Percentiles rank a stretch among this genome's conserved stretches.
phyloP scores from a whole-genome alignment of 371 early-diverging fungal genomes.

The Zopfochytrium polystomum region DNA sequence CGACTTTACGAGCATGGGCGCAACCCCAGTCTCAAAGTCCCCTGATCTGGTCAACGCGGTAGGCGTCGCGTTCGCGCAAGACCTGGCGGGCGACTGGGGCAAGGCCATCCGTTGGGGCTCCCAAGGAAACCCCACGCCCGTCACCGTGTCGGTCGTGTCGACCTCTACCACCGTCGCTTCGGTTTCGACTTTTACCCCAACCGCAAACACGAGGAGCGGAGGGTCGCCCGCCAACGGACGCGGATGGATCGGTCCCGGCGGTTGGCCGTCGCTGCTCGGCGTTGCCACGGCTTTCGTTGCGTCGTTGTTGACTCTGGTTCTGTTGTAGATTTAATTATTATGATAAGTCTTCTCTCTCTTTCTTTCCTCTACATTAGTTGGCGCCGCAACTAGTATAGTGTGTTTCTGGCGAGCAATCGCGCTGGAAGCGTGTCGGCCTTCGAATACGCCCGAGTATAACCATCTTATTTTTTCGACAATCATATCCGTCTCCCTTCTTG shows the following conservation, averaged over 20 bases:
- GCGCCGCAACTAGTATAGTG: neutral
- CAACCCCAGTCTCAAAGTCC: slow-evolving; percentile 7
- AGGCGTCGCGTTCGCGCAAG: slow-evolving; percentile 4
- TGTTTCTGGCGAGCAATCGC: no score
- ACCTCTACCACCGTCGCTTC: neutral
- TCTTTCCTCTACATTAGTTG: neutral
- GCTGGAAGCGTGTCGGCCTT: no score
- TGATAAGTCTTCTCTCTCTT: neutral
- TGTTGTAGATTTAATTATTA: neutral
- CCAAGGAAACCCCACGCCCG: neutral
- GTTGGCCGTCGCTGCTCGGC: no score
- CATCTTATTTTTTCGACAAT: no score
- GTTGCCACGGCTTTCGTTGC: neutral
- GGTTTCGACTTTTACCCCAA: neutral
- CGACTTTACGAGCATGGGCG: slow-evolving; percentile 39
- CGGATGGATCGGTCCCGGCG: no score
- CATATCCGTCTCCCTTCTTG: neutral
- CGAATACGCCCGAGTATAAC: no score
- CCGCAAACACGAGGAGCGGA: neutral
- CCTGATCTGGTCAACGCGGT: neutral
- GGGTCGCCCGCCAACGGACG: no score
- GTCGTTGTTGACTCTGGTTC: neutral
- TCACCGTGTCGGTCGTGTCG: neutral
- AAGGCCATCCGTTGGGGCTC: slow-evolving; percentile 9
- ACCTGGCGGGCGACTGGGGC: neutral